Percentiles rank a stretch among this genome's conserved stretches.
These are phyloP conservation scores for Xylaria polymorpha DNA, from an alignment of 2,329 filamentous ascomycete genomes.

Conservation along the genomic window DNA sequence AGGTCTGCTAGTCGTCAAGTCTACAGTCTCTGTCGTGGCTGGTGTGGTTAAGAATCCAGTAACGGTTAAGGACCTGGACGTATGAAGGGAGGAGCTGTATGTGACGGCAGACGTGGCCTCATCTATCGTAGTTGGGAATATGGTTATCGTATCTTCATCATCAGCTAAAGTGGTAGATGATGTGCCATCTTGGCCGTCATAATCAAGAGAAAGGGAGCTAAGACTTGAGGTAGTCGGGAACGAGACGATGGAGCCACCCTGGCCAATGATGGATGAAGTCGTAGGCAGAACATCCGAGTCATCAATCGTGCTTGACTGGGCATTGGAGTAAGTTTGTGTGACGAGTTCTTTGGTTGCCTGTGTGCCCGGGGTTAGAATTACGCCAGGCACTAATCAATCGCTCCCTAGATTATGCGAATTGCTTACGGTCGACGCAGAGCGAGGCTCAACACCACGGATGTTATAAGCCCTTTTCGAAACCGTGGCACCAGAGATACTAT, in stretches of 20 bases:
- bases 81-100: not conserved
- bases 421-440: conserved; percentile 5
- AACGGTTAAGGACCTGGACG: not conserved
- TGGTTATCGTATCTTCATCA: not conserved
- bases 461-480: not conserved
- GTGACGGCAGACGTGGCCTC: not conserved
- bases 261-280: not conserved
- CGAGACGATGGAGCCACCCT: not conserved
- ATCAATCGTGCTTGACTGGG: conserved; percentile 22
- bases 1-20: not conserved
- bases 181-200: not conserved
- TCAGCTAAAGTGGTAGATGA: not conserved
- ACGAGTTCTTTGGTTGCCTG: conserved; percentile 15
- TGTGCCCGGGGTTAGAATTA: not conserved
- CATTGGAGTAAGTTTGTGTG: conserved; percentile 18
- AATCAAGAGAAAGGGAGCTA: not conserved
- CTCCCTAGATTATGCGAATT: not conserved
- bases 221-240: not conserved
- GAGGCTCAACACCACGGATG: not conserved
- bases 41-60: not conserved
- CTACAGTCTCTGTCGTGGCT: not conserved
- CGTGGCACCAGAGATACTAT: not conserved
- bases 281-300: conserved; percentile 23
- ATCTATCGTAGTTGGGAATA: not conserved
- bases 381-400: not conserved